Conservation (phyloP, 2,329 filamentous ascomycete genomes). For the Malbranchea zuffiana region DNA sequence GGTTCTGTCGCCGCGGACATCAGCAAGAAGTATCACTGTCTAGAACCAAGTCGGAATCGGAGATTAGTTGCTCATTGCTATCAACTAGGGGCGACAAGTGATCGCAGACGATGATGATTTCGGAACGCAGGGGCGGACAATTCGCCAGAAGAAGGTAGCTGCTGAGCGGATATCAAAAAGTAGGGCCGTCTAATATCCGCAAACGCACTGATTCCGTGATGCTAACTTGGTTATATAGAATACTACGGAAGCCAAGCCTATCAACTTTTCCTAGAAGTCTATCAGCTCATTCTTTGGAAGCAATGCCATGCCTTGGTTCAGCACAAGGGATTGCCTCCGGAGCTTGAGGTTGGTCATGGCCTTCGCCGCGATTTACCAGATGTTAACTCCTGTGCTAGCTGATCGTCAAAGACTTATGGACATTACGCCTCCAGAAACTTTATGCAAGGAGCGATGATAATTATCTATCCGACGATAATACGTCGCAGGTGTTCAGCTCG, state of each 20-base stretch:
- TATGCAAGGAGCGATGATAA: conserved; percentile 35
- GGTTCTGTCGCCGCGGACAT: conserved; percentile 73
- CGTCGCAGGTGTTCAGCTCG: conserved; percentile 48
- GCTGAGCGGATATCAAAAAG: conserved; percentile 43
- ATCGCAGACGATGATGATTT: conserved; percentile 58
- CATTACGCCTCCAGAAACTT: conserved; percentile 55
- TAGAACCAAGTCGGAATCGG: conserved; percentile 19
- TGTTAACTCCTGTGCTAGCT: conserved; percentile 24
- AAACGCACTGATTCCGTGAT: neutral
- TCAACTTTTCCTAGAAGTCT: conserved; percentile 68
- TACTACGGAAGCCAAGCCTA: conserved; percentile 56
- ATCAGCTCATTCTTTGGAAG: conserved; percentile 74
- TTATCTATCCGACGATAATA: conserved; percentile 25
- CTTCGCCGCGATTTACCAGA: neutral
- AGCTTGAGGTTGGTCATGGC: conserved; percentile 54
- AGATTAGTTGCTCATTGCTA: conserved; percentile 5
- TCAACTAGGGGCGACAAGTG: conserved; percentile 36
- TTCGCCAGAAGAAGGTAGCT: conserved; percentile 45
- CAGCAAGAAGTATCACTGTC: conserved; percentile 53
- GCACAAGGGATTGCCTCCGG: conserved; percentile 53
- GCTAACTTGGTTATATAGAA: conserved; percentile 37
- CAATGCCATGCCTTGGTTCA: conserved; percentile 66
- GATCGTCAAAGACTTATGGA: conserved; percentile 76
- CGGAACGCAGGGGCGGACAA: conserved; percentile 49
- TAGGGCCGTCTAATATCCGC: conserved; percentile 23